phyloP scores from a whole-genome alignment of 495 filamentous ascomycete species.

The Letharia columbiana region DNA sequence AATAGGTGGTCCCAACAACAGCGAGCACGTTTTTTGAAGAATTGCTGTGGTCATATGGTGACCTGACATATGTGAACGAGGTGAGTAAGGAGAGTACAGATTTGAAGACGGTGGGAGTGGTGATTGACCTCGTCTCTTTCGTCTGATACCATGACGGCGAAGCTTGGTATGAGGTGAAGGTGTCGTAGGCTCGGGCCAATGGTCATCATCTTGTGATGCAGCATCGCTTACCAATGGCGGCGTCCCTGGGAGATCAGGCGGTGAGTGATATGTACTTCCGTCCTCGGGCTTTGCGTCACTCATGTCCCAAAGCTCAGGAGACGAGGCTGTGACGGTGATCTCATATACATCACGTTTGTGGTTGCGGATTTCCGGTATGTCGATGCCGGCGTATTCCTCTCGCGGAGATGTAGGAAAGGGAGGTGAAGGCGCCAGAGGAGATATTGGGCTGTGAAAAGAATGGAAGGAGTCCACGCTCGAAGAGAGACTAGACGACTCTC shows the following conservation, averaged over 20 bases:
- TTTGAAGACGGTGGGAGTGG: slow-evolving; percentile 61
- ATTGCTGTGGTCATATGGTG: slow-evolving; percentile 57
- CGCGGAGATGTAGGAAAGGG: slow-evolving; percentile 37
- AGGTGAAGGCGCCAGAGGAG: slow-evolving; percentile 42
- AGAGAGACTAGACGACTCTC: slow-evolving; percentile 37
- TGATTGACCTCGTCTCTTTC: slow-evolving; percentile 55
- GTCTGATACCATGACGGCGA: slow-evolving; percentile 43
- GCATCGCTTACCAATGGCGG: slow-evolving; percentile 28
- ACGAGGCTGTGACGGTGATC: slow-evolving; percentile 35
- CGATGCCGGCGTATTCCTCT: slow-evolving; percentile 14
- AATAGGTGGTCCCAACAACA: slow-evolving; percentile 66
- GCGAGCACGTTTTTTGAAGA: slow-evolving; percentile 63
- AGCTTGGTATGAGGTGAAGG: slow-evolving; percentile 43
- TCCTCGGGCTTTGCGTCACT: slow-evolving; percentile 25
- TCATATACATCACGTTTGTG: slow-evolving; percentile 36
- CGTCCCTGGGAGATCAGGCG: slow-evolving; percentile 22
- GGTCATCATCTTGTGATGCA: slow-evolving; percentile 30
- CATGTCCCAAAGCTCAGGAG: slow-evolving; percentile 26
- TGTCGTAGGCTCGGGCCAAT: slow-evolving; percentile 36
- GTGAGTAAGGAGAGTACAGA: slow-evolving; percentile 46
- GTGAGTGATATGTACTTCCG: slow-evolving; percentile 16
- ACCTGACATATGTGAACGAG: slow-evolving; percentile 29
- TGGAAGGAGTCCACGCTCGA: slow-evolving; percentile 55
- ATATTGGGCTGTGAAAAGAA: slow-evolving; percentile 47
- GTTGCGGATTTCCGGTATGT: slow-evolving; percentile 17